These are phyloP conservation scores for Funneliformis geosporum DNA, from an alignment of 192 early-diverging fungal genomes.

Conservation along the genomic window DNA sequence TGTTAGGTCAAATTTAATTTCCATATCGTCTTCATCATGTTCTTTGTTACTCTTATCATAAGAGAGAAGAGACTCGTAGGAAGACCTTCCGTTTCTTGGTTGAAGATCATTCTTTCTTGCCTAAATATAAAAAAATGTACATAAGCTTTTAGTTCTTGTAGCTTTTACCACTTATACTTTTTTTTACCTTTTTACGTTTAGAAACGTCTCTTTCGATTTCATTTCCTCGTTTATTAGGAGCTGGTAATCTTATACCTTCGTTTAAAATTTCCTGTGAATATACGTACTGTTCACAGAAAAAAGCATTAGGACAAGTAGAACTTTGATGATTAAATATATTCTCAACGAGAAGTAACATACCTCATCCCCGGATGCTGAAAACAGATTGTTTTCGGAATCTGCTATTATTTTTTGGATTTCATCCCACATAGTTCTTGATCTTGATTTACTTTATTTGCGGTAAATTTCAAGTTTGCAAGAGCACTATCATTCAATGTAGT, in stretches of 20 bases:
- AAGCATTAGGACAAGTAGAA: constrained; percentile 8
- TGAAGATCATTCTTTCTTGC: neutral
- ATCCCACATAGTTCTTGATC: too few species aligned
- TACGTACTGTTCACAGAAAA: constrained; percentile 22
- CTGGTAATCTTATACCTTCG: constrained; percentile 2
- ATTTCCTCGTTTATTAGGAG: constrained; percentile 20
- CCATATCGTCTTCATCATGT: constrained; percentile 1
- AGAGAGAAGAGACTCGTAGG: constrained; percentile 12
- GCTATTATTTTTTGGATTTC: too few species aligned
- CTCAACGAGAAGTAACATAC: neutral
- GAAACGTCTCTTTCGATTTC: neutral
- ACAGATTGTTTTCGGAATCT: too few species aligned
- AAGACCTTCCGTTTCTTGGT: too few species aligned
- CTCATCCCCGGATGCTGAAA: too few species aligned
- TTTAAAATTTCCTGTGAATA: constrained; percentile 24
- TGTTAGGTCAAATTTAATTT: constrained; percentile 26
- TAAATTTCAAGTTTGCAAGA: too few species aligned
- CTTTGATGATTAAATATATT: constrained; percentile 14
- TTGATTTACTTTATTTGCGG: too few species aligned
- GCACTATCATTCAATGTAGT: too few species aligned
- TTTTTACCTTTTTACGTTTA: constrained; percentile 12
- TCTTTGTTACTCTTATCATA: constrained; percentile 18
- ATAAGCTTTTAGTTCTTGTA: constrained; percentile 24
- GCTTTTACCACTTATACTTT: constrained; percentile 24
- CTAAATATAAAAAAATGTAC: constrained; percentile 28